Percentiles rank a stretch among this genome's conserved stretches.
These are phyloP conservation scores for Dioszegia hungarica DNA, from an alignment of 768 basidiomycete genomes.

Conservation along the genomic window DNA sequence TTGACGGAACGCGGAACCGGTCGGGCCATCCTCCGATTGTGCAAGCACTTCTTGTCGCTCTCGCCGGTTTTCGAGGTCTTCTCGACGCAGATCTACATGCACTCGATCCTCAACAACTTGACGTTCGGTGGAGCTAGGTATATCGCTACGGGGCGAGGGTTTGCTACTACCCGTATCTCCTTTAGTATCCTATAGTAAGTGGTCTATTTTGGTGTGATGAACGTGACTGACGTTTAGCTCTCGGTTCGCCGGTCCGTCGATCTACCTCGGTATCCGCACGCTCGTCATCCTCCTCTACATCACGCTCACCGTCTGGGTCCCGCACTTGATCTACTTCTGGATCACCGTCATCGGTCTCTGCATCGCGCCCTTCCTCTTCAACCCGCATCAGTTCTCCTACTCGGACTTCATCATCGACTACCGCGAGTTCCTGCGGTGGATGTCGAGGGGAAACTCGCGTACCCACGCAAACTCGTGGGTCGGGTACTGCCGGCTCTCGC, in stretches of 20 bases:
- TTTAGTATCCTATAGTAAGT: conserved; percentile 78
- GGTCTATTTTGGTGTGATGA: no score
- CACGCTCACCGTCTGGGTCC: conserved; percentile 84
- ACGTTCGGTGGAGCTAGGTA: conserved; percentile 97
- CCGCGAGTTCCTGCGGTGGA: conserved; percentile 97
- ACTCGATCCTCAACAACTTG: conserved; percentile 93
- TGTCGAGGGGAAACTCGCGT: conserved; percentile 95
- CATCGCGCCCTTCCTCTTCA: conserved; percentile 95
- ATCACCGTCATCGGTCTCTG: conserved; percentile 86
- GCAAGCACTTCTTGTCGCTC: conserved; percentile 88
- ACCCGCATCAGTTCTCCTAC: conserved; percentile 98
- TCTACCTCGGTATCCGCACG: conserved; percentile 93
- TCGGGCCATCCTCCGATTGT: conserved; percentile 82
- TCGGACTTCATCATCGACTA: conserved; percentile 95
- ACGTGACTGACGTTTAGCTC: conserved; percentile 52
- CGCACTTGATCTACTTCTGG: conserved; percentile 97
- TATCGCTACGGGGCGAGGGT: conserved; percentile 97
- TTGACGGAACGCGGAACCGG: conserved; percentile 90
- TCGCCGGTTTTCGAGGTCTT: conserved; percentile 98
- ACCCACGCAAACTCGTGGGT: conserved; percentile 99
- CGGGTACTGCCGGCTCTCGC: conserved; percentile 94
- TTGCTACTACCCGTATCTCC: conserved; percentile 89
- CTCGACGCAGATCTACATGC: conserved; percentile 95
- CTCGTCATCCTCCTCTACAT: conserved; percentile 89
- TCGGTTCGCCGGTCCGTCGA: conserved; percentile 95